Evolutionary conservation across 2,329 filamentous ascomycete species (phyloP), one percentile per base, ranked within the genome.

Genomic region (Aplosporella prunicola): DNA sequence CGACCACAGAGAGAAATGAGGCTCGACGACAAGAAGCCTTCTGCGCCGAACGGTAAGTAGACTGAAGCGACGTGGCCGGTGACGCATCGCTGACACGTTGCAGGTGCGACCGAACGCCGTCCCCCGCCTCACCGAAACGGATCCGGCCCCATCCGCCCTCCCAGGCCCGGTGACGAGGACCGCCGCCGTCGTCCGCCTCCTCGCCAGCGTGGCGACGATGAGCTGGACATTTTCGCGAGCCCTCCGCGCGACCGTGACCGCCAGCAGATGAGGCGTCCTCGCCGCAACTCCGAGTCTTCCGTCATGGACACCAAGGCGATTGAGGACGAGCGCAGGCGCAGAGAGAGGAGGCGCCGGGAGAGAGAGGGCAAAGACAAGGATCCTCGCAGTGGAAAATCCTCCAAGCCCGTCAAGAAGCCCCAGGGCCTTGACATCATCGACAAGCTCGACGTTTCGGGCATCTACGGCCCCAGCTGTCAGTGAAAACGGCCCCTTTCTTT

Each of bases 401-500:
- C 55, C 28, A 61, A 52, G 27, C 59, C 60, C 29, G 56, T 60
- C 17, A 51, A 51, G 45, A 62, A 60, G 49, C 64, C 64, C 10
- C 57, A 63, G 34, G 63, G 71, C 20, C 60, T 96, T 46, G 91
- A 98, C 57, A 74, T 96, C 30, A 96, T 98, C 52, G 91, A 98
- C 64, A 89, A 95, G 58, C 69, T 98, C 47, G 91, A 96, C 65
- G 88, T 91, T 45, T 95, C 88, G 4, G 88, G 88, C 58, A 93
- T 96, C 49, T 95, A 93, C 55, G 89, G 91, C 40, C 85, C 82
- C 51, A 88, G 89, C 62, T 68, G 86, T 93, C 69, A 64, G 84
- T 77, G 11, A 8, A 28, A 23, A 13, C 32, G 8, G 22, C 22
- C 22, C 22, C n/a, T 8, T 13, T 25, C 23, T 15, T 9, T 16